Evolutionary conservation across 2,329 filamentous ascomycete species (phyloP).

Genomic region (Magnaporthiopsis poae): DNA sequence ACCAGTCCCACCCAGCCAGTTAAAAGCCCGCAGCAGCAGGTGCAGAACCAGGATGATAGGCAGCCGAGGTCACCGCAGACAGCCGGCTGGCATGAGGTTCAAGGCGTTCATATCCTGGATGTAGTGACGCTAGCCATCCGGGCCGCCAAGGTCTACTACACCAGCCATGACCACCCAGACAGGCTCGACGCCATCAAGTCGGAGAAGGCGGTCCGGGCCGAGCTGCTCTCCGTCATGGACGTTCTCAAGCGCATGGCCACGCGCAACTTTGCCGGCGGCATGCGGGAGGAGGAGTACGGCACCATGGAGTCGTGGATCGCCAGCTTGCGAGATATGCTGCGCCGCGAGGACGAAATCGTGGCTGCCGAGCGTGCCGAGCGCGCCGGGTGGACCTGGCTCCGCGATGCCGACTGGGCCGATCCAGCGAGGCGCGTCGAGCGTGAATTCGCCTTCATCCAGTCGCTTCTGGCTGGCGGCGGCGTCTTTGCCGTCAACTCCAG

Average conservation of each 20-base stretch:
- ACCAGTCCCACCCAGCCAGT: conserved; percentile 10
- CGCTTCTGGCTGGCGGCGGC: conserved; percentile 40
- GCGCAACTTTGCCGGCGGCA: conserved; percentile 73
- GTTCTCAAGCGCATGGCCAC: conserved; percentile 84
- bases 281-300: conserved; percentile 67
- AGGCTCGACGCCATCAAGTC: conserved; percentile 77
- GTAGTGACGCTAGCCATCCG: conserved; percentile 90
- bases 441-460: conserved; percentile 71
- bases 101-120: conserved; percentile 85
- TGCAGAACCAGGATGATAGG: conserved; percentile 1
- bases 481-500: not conserved
- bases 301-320: conserved; percentile 70
- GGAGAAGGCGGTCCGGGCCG: conserved; percentile 73
- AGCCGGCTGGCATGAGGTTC: conserved; percentile 69
- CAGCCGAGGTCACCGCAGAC: conserved; percentile 26
- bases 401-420: conserved; percentile 62
- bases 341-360: conserved; percentile 68
- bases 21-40: conserved; percentile 15
- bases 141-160: conserved; percentile 93
- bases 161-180: conserved; percentile 77
- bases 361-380: conserved; percentile 60
- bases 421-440: conserved; percentile 53
- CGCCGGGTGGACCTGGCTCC: conserved; percentile 70
- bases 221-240: conserved; percentile 78
- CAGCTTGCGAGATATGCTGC: conserved; percentile 66